Conservation (phyloP, 768 basidiomycete species). For the Naganishia kalamii region DNA sequence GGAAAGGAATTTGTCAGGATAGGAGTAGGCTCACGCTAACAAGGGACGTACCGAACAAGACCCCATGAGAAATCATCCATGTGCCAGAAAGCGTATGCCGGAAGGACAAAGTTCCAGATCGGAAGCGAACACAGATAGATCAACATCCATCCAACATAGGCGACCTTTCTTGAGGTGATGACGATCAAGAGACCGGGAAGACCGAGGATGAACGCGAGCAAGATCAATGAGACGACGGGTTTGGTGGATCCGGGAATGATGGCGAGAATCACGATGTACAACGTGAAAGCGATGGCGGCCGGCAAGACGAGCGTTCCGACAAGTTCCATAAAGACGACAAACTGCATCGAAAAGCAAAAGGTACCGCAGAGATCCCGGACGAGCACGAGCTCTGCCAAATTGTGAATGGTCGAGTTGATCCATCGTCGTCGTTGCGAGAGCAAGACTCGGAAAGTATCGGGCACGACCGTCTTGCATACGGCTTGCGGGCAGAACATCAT, state of each 20-base stretch:
- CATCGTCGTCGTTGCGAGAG: conserved; percentile 95
- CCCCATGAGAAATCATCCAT: conserved; percentile 73
- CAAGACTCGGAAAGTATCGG: conserved; percentile 87
- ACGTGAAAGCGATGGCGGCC: conserved; percentile 92
- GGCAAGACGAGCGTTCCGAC: conserved; percentile 93
- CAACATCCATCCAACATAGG: conserved; percentile 95
- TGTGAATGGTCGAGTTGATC: conserved; percentile 99
- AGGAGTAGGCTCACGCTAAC: too few species aligned
- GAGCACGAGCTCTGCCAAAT: conserved; percentile 85
- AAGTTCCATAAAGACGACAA: conserved; percentile 97
- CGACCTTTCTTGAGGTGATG: conserved; percentile 86
- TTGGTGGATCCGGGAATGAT: conserved; percentile 65
- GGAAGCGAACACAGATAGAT: conserved; percentile 87
- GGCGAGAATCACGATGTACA: conserved; percentile 83
- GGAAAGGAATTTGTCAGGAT: conserved; percentile 15
- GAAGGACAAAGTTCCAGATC: conserved; percentile 93
- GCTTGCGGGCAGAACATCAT: conserved; percentile 98
- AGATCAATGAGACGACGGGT: conserved; percentile 74
- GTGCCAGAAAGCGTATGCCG: conserved; percentile 96
- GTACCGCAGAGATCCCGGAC: conserved; percentile 98
- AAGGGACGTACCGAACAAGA: conserved; percentile 4
- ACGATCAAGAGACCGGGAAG: conserved; percentile 92
- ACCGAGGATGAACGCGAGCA: conserved; percentile 90
- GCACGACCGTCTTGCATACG: conserved; percentile 97
- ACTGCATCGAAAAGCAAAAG: conserved; percentile 99